Evolutionary conservation across 1,284 basidiomycete genomes (phyloP).

Genomic region (Tausonia pullulans): DNA sequence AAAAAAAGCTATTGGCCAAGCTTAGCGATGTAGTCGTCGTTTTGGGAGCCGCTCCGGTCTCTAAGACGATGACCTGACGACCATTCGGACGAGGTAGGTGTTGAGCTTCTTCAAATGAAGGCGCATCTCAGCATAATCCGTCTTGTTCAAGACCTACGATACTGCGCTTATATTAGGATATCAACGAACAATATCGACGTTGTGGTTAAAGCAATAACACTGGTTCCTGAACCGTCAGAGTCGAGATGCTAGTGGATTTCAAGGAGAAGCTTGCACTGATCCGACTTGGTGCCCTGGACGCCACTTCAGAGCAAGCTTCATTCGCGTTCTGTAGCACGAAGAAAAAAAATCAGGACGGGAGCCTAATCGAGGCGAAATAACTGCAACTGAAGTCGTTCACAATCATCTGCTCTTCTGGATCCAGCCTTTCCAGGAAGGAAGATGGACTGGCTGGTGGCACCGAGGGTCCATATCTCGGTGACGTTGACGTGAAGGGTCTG

Average conservation of each 20-base stretch:
- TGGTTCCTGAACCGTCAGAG: conserved; percentile 47
- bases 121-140: too few relatives aligned
- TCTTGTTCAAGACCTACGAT: too few relatives aligned
- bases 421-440: conserved; percentile 31
- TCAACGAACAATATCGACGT: conserved; percentile 25
- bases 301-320: conserved; percentile 3
- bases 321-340: too few relatives aligned
- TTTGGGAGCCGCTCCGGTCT: conserved; percentile 47
- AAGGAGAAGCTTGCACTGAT: conserved; percentile 44
- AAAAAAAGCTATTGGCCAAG: conserved; percentile 41
- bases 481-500: conserved; percentile 28
- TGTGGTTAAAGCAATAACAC: conserved; percentile 38
- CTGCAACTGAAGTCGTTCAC: conserved; percentile 26
- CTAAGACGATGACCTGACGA: conserved; percentile 47
- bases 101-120: conserved; percentile 39
- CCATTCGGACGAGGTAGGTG: conserved; percentile 42
- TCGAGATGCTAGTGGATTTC: conserved; percentile 56
- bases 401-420: conserved; percentile 20
- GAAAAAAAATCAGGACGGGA: too few relatives aligned
- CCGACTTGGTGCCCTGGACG: conserved; percentile 47
- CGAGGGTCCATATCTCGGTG: conserved; percentile 31
- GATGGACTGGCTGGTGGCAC: conserved; percentile 30
- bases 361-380: conserved; percentile 1
- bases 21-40: conserved; percentile 12
- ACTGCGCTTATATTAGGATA: too few relatives aligned